These are phyloP conservation scores for Neohortaea acidophila DNA, from an alignment of 495 filamentous ascomycete species.

Conservation along the genomic window DNA sequence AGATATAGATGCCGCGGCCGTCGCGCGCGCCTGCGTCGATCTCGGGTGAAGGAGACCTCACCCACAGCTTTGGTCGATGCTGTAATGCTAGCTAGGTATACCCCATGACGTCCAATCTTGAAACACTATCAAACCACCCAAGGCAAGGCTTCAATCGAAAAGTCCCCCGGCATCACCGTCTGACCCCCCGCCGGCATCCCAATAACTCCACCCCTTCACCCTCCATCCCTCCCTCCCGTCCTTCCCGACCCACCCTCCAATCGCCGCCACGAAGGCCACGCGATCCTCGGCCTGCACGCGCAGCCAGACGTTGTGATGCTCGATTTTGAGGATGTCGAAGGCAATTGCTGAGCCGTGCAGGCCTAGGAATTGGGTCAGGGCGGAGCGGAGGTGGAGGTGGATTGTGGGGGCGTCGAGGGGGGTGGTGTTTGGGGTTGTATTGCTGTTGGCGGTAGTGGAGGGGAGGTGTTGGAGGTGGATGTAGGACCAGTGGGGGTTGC, in stretches of 20 bases:
- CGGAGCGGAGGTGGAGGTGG: constrained; percentile 54
- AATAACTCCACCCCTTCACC: constrained; percentile 41
- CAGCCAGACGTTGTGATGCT: constrained; percentile 46
- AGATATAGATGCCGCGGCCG: too few relatives aligned
- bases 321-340: constrained; percentile 62
- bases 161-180: too few relatives aligned
- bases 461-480: constrained; percentile 23
- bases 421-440: constrained; percentile 14
- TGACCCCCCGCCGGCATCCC: constrained; percentile 35
- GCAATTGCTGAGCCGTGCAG: constrained; percentile 58
- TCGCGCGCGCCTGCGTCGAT: too few relatives aligned
- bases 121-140: too few relatives aligned
- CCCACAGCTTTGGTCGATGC: too few relatives aligned
- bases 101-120: too few relatives aligned
- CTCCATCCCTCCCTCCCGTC: constrained; percentile 39
- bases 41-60: too few relatives aligned
- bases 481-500: constrained; percentile 21
- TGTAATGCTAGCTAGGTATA: too few relatives aligned
- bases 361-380: constrained; percentile 69
- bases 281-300: constrained; percentile 58
- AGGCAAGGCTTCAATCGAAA: too few relatives aligned
- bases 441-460: constrained; percentile 10
- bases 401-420: constrained; percentile 57
- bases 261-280: constrained; percentile 47
- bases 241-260: constrained; percentile 44